A percentile compares a stretch with the other conserved stretches of the same genome.
These are phyloP conservation scores for Ilyonectria destructans DNA, from an alignment of 2,329 filamentous ascomycete species.

Conservation along the genomic window DNA sequence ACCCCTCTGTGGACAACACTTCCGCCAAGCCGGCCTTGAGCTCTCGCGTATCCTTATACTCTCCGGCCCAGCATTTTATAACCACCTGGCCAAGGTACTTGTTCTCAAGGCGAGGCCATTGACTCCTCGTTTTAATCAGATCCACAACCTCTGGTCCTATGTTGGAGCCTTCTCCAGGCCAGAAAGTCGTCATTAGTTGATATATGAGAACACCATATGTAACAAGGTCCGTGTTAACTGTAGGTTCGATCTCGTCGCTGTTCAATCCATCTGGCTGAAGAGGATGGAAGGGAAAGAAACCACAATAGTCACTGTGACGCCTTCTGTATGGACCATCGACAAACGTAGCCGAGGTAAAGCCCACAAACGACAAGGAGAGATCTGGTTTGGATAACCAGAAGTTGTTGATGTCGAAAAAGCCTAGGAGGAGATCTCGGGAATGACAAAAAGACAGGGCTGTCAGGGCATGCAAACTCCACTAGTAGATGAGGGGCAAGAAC, in stretches of 20 bases:
- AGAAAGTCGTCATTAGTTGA: conserved; percentile 1
- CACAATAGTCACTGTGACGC: background rate
- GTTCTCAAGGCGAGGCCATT: background rate
- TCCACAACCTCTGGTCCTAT: background rate
- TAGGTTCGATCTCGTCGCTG: background rate
- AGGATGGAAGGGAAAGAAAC: background rate
- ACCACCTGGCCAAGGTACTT: background rate
- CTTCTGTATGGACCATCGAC: background rate
- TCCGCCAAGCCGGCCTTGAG: background rate
- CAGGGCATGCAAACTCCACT: conserved; percentile 18
- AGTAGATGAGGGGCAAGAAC: conserved; percentile 12
- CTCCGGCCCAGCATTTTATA: background rate
- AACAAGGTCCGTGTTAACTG: background rate
- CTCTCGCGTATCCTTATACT: background rate
- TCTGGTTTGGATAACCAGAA: conserved; percentile 10
- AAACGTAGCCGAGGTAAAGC: conserved; percentile 10
- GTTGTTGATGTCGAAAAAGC: conserved; percentile 9
- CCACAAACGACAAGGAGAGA: conserved; percentile 13
- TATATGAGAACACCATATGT: background rate
- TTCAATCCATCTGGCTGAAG: background rate
- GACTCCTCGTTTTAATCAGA: background rate
- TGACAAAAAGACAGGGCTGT: conserved; percentile 9
- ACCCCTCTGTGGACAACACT: background rate
- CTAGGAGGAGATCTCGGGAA: conserved; percentile 4
- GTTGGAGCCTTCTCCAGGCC: background rate